These are phyloP conservation scores for Trypanosomatidae sp. DNA, from an alignment of 208 protist species.

Conservation along the genomic window DNA sequence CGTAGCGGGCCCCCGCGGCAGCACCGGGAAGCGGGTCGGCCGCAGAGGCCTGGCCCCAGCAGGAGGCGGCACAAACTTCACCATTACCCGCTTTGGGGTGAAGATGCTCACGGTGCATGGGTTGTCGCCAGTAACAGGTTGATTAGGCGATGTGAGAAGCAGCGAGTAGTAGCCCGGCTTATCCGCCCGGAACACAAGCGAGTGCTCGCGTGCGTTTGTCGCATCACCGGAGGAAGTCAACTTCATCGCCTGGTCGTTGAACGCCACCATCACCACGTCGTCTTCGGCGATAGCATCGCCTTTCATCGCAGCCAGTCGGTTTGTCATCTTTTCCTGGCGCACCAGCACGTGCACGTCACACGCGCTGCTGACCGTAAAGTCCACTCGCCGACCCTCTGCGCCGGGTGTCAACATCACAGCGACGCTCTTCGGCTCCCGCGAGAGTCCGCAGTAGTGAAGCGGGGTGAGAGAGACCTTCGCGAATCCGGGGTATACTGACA, in stretches of 20 bases:
- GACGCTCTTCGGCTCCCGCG: slow-evolving; percentile 38
- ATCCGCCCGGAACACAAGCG: slow-evolving; percentile 56
- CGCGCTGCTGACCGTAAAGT: slow-evolving; percentile 61
- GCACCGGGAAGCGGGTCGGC: slow-evolving; percentile 39
- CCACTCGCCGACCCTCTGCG: slow-evolving; percentile 44
- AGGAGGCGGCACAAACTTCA: slow-evolving; percentile 57
- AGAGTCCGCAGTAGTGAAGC: slow-evolving; percentile 70
- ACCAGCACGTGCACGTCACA: slow-evolving; percentile 81
- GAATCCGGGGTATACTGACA: slow-evolving; percentile 83
- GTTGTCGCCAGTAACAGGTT: slow-evolving; percentile 41
- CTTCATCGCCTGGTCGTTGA: slow-evolving; percentile 59
- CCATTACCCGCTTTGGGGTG: slow-evolving; percentile 51
- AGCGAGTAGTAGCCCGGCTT: slow-evolving; percentile 59
- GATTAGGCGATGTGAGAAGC: slow-evolving; percentile 50
- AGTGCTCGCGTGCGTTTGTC: slow-evolving; percentile 82
- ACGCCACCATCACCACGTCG: slow-evolving; percentile 57
- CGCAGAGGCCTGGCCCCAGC: slow-evolving; percentile 48
- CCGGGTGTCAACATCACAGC: slow-evolving; percentile 46
- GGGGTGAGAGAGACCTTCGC: slow-evolving; percentile 72
- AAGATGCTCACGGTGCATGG: slow-evolving; percentile 67
- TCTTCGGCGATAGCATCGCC: slow-evolving; percentile 73
- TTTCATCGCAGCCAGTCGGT: slow-evolving; percentile 22
- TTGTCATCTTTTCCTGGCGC: slow-evolving; percentile 64
- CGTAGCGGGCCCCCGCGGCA: slow-evolving; percentile 23
- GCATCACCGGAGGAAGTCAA: slow-evolving; percentile 56